A percentile compares a stretch with the other conserved stretches of the same genome.
Evolutionary conservation across 129 eudicot species (phyloP).

Genomic region (Arctium lappa): DNA sequence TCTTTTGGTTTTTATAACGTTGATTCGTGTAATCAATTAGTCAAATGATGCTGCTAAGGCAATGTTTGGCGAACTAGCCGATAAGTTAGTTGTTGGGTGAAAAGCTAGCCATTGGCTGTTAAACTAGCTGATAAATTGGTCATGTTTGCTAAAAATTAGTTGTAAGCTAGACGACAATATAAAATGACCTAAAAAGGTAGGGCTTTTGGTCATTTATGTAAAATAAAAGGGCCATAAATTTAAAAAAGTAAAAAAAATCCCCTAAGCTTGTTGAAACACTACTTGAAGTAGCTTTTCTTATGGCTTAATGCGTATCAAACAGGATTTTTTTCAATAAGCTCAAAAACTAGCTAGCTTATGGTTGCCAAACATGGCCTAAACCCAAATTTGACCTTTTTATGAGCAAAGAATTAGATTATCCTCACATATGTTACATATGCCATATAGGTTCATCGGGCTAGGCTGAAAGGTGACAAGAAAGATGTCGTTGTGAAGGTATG

Average conservation of each 20-base stretch:
- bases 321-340: not conserved
- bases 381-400: not conserved
- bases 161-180: not conserved
- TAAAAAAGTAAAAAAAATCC: not conserved
- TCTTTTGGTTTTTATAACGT: not conserved
- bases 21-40: not conserved
- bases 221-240: not conserved
- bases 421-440: slow-evolving; percentile 9
- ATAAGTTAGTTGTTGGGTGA: not conserved
- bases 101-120: not conserved
- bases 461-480: slow-evolving; percentile 65
- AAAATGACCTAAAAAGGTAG: not conserved
- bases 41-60: not conserved
- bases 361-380: not conserved
- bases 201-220: not conserved
- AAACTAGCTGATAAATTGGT: not conserved
- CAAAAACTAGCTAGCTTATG: not conserved
- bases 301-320: not conserved
- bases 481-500: slow-evolving; percentile 91
- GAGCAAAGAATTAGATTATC: not conserved
- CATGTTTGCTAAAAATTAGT: not conserved
- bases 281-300: not conserved
- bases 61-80: not conserved
- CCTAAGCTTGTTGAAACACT: not conserved
- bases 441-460: slow-evolving; percentile 86